These are phyloP conservation scores for Cucumis melo DNA, from an alignment of 306 rosid genomes.

Conservation along the genomic window DNA sequence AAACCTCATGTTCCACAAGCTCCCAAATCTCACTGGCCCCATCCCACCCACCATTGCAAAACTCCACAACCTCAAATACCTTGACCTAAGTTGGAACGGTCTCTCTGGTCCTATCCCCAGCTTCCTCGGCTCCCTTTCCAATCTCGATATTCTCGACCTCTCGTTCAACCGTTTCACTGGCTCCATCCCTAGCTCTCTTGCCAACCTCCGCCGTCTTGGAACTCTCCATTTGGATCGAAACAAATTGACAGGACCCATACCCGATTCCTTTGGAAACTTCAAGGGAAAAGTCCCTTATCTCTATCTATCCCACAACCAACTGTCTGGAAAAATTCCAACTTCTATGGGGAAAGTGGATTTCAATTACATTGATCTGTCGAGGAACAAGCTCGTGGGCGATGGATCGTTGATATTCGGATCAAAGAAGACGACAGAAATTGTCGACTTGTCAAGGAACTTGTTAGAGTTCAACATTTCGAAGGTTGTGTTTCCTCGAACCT, in stretches of 20 bases:
- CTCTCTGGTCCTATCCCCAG: conserved; percentile 45
- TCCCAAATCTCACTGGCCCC: conserved; percentile 41
- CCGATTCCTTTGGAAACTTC: conserved; percentile 31
- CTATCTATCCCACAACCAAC: conserved; percentile 34
- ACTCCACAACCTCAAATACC: conserved; percentile 32
- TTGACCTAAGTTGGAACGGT: conserved; percentile 34
- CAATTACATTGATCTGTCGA: conserved; percentile 23
- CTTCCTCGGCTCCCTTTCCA: conserved; percentile 39
- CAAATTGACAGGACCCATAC: conserved; percentile 32
- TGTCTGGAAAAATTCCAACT: conserved; percentile 37
- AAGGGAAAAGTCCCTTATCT: conserved; percentile 11
- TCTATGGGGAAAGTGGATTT: conserved; percentile 24
- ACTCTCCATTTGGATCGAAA: conserved; percentile 35
- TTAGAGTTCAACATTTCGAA: conserved; percentile 34
- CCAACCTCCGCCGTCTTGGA: conserved; percentile 18
- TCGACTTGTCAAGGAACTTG: conserved; percentile 51
- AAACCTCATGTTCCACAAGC: conserved; percentile 40
- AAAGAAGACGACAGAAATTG: conserved; percentile 23
- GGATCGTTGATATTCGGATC: conserved; percentile 40
- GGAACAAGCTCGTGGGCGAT: conserved; percentile 67
- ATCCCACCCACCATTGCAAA: conserved; percentile 48
- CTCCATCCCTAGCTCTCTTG: conserved; percentile 50
- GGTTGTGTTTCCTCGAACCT: conserved; percentile 26
- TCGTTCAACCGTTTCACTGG: conserved; percentile 44
- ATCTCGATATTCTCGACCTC: conserved; percentile 30